Conservation (phyloP, 78 protist genomes). For the Mastigamoeba balamuthi region DNA sequence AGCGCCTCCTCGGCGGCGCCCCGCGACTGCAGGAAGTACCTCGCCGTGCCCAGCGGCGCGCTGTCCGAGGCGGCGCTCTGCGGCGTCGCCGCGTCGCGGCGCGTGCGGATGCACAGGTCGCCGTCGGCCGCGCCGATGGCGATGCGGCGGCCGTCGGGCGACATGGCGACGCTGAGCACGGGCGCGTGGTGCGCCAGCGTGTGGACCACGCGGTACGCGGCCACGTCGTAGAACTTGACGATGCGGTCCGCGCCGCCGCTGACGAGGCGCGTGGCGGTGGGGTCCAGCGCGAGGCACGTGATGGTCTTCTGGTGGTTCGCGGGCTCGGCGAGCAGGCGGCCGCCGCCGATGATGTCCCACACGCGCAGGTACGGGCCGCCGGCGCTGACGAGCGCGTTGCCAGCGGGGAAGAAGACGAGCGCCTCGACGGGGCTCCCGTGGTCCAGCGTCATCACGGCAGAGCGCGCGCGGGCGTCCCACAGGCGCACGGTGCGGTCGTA, state of each 20-base stretch:
- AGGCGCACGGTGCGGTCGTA: conserved; percentile 53
- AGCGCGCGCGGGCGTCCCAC: conserved; percentile 36
- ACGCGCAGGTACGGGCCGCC: background rate
- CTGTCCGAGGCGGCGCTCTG: background rate
- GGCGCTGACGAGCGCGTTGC: conserved; percentile 3
- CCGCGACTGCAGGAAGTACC: background rate
- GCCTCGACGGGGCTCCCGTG: conserved; percentile 48
- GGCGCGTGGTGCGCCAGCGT: conserved; percentile 13
- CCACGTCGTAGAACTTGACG: conserved; percentile 26
- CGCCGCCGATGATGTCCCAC: conserved; percentile 43
- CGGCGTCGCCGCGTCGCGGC: background rate
- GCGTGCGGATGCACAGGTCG: background rate
- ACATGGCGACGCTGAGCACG: conserved; percentile 2
- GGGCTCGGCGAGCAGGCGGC: background rate
- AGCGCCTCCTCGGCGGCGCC: background rate
- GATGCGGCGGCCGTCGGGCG: conserved; percentile 13
- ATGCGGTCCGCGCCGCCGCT: conserved; percentile 10
- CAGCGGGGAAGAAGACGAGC: conserved; percentile 13
- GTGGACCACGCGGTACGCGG: background rate
- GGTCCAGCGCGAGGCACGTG: conserved; percentile 3
- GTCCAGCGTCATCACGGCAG: background rate
- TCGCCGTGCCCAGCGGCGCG: background rate
- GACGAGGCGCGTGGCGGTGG: background rate
- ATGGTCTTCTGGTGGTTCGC: conserved; percentile 38
- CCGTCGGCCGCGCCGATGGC: background rate